Percentiles rank a stretch among this genome's conserved stretches.
These are phyloP conservation scores for Heimioporus retisporus DNA, from an alignment of 1,284 basidiomycete species.

Conservation along the genomic window DNA sequence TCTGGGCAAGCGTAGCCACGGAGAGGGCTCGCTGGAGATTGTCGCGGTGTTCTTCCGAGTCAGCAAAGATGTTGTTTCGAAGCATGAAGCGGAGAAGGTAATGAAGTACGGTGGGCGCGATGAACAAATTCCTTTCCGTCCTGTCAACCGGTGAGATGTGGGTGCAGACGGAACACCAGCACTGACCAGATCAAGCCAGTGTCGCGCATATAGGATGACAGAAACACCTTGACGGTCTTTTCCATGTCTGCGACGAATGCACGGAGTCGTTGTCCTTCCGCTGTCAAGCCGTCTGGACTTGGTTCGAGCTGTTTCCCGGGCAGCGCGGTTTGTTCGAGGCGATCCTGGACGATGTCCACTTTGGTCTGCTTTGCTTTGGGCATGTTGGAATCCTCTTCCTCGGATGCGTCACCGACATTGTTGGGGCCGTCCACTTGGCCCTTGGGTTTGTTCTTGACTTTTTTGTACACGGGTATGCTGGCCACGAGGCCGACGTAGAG, in stretches of 20 bases:
- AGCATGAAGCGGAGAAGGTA: slow-evolving; percentile 62
- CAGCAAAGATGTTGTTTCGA: slow-evolving; percentile 51
- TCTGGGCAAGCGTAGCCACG: slow-evolving; percentile 49
- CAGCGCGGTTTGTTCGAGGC: slow-evolving; percentile 43
- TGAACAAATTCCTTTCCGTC: slow-evolving; percentile 39
- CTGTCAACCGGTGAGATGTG: slow-evolving; percentile 28
- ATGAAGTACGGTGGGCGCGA: slow-evolving; percentile 55
- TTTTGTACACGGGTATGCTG: slow-evolving; percentile 38
- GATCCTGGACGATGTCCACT: slow-evolving; percentile 36
- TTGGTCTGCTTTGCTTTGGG: slow-evolving; percentile 34
- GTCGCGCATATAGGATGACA: slow-evolving; percentile 59
- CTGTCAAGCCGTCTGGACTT: slow-evolving; percentile 17
- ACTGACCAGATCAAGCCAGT: slow-evolving; percentile 58
- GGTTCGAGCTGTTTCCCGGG: slow-evolving; percentile 44
- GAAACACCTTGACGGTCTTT: slow-evolving; percentile 57
- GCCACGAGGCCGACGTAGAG: slow-evolving; percentile 39
- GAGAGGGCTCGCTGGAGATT: slow-evolving; percentile 45
- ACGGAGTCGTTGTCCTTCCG: slow-evolving; percentile 39
- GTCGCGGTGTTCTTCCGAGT: slow-evolving; percentile 33
- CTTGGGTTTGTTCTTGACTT: slow-evolving; percentile 22
- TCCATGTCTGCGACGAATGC: slow-evolving; percentile 59
- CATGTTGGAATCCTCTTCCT: slow-evolving; percentile 33
- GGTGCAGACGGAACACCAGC: background rate
- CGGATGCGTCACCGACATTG: slow-evolving; percentile 32
- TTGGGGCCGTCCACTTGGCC: slow-evolving; percentile 34